These are phyloP conservation scores for Setaria viridis DNA, from an alignment of 202 grass and related monocot species.

Conservation along the genomic window DNA sequence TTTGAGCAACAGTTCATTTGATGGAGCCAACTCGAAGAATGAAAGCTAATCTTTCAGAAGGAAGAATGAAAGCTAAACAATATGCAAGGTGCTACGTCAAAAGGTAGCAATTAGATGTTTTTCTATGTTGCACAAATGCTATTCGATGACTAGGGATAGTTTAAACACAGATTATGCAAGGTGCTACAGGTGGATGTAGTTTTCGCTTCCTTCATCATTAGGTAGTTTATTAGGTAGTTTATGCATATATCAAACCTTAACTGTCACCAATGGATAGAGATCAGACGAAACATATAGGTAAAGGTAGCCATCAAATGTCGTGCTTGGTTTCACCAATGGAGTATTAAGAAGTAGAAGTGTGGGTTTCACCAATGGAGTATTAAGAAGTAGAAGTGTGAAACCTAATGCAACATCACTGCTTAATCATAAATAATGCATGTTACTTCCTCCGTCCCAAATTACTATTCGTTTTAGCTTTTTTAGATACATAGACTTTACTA, in stretches of 20 bases:
- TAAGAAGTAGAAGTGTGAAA: too few relatives aligned
- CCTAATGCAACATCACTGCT: too few relatives aligned
- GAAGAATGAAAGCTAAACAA: background rate
- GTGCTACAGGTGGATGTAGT: constrained; percentile 27
- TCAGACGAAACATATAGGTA: constrained; percentile 1
- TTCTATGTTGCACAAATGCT: constrained; percentile 8
- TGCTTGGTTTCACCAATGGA: too few relatives aligned
- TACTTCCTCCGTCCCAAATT: too few relatives aligned
- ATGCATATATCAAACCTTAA: constrained; percentile 12
- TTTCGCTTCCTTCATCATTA: constrained; percentile 35
- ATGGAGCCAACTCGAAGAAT: constrained; percentile 23
- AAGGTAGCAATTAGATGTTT: background rate
- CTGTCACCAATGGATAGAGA: constrained; percentile 11
- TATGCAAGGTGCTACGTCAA: background rate
- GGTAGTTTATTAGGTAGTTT: constrained; percentile 29
- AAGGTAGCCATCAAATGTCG: background rate
- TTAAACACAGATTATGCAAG: background rate
- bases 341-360: too few relatives aligned
- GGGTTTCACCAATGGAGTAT: too few relatives aligned
- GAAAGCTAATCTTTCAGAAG: background rate
- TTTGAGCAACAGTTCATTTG: constrained; percentile 13
- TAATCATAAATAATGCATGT: too few relatives aligned
- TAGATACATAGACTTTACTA: too few relatives aligned
- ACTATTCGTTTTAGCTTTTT: too few relatives aligned
- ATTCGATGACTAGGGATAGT: background rate